A percentile compares a stretch with the other conserved stretches of the same genome.
Conservation (phyloP, 805 yeast genomes). For the Cyberlindnera mrakii region DNA sequence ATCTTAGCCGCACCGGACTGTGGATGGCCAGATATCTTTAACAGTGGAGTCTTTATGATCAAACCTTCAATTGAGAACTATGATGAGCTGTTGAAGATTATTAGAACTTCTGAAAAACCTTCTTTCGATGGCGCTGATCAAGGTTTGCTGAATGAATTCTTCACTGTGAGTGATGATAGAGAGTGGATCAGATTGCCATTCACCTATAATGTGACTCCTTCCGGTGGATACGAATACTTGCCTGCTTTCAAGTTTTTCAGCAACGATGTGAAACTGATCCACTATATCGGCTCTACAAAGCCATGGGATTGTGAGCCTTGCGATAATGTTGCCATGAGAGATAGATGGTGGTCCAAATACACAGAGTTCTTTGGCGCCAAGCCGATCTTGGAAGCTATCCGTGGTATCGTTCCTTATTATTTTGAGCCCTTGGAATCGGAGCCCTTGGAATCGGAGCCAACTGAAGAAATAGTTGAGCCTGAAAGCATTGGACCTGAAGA, state of each 20-base stretch:
- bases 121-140: conserved; percentile 89
- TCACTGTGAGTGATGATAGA: conserved; percentile 24
- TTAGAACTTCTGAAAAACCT: conserved; percentile 22
- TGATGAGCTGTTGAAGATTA: conserved; percentile 29
- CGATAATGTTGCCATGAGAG: conserved; percentile 12
- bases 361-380: conserved; percentile 17
- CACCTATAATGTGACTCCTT: conserved; percentile 74
- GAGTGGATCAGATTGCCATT: conserved; percentile 75
- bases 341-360: conserved; percentile 21
- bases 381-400: conserved; percentile 13
- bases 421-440: conserved; percentile 1
- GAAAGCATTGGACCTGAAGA: background rate
- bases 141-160: conserved; percentile 72
- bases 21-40: conserved; percentile 88
- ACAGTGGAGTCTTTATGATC: conserved; percentile 63
- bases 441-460: background rate
- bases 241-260: conserved; percentile 61
- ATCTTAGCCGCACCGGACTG: conserved; percentile 56
- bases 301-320: conserved; percentile 39
- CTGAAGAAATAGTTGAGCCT: background rate
- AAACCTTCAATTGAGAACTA: conserved; percentile 44
- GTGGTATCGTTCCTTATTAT: conserved; percentile 21
- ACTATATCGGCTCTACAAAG: conserved; percentile 60
- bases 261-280: conserved; percentile 41
- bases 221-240: conserved; percentile 59